Evolutionary conservation across 176 grass and related monocot species (phyloP).

Genomic region (Hordeum marinum): DNA sequence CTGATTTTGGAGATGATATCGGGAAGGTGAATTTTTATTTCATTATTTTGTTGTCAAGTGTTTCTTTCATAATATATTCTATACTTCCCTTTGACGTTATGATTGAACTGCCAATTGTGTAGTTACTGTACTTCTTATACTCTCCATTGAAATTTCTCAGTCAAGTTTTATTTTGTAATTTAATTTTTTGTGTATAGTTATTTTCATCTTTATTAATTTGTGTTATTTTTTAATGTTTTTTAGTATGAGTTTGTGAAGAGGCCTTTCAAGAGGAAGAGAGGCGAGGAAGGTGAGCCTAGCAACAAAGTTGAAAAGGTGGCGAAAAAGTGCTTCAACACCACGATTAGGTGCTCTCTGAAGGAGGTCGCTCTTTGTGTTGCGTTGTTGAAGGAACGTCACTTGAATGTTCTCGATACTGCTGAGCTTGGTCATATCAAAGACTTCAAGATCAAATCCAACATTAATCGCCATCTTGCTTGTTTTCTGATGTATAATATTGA

Average conservation of each 20-base stretch:
- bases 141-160: too few relatives aligned
- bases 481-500: not conserved
- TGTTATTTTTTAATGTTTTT: not conserved
- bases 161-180: too few relatives aligned
- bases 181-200: too few relatives aligned
- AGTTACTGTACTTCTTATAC: too few relatives aligned
- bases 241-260: not conserved
- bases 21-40: too few relatives aligned
- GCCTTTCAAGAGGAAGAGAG: not conserved
- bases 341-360: not conserved
- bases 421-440: not conserved
- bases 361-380: not conserved
- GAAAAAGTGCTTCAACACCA: not conserved
- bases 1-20: too few relatives aligned
- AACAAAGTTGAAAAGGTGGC: not conserved
- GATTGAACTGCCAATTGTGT: too few relatives aligned
- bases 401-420: not conserved
- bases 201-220: too few relatives aligned
- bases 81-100: too few relatives aligned
- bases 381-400: not conserved
- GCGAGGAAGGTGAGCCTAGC: not conserved
- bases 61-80: too few relatives aligned
- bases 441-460: not conserved
- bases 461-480: not conserved
- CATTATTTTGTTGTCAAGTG: too few relatives aligned